Evolutionary conservation across 164 flowering plant genomes (phyloP).

Genomic region (Houttuynia cordata): DNA sequence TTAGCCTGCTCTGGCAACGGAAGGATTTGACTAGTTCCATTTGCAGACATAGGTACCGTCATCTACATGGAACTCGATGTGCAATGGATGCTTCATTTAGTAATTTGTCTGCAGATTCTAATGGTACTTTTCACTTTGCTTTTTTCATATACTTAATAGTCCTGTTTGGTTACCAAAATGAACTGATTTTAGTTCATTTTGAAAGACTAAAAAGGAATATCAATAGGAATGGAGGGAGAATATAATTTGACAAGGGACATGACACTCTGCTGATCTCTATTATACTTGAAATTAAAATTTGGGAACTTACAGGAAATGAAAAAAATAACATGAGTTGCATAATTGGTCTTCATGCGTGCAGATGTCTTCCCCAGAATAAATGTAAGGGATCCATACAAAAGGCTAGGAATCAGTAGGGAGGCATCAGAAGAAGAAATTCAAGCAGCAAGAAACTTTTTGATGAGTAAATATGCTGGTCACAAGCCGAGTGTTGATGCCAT

Average conservation of each 20-base stretch:
- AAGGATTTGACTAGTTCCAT: slow-evolving; percentile 13
- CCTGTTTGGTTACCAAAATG: too few species aligned
- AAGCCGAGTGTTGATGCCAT: slow-evolving; percentile 86
- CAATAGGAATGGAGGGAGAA: too few species aligned
- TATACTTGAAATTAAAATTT: not conserved
- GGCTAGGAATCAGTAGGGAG: slow-evolving; percentile 85
- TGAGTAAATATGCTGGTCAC: slow-evolving; percentile 72
- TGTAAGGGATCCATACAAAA: slow-evolving; percentile 77
- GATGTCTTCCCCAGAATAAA: slow-evolving; percentile 71
- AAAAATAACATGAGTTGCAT: not conserved
- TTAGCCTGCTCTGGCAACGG: slow-evolving; percentile 11
- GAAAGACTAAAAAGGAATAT: too few species aligned
- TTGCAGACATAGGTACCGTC: slow-evolving; percentile 6
- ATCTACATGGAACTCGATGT: slow-evolving; percentile 24
- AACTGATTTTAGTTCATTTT: too few species aligned
- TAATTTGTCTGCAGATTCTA: slow-evolving; percentile 37
- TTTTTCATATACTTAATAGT: too few species aligned
- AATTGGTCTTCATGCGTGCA: slow-evolving; percentile 16
- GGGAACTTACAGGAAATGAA: too few species aligned
- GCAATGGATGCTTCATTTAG: slow-evolving; percentile 78
- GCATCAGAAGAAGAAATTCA: slow-evolving; percentile 96
- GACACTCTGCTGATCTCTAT: not conserved
- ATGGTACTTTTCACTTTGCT: slow-evolving; percentile 24
- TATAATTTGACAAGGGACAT: not conserved
- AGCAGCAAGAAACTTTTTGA: slow-evolving; percentile 81